These are phyloP conservation scores for Butyriboletus loyo DNA, from an alignment of 768 basidiomycete genomes.

Conservation along the genomic window DNA sequence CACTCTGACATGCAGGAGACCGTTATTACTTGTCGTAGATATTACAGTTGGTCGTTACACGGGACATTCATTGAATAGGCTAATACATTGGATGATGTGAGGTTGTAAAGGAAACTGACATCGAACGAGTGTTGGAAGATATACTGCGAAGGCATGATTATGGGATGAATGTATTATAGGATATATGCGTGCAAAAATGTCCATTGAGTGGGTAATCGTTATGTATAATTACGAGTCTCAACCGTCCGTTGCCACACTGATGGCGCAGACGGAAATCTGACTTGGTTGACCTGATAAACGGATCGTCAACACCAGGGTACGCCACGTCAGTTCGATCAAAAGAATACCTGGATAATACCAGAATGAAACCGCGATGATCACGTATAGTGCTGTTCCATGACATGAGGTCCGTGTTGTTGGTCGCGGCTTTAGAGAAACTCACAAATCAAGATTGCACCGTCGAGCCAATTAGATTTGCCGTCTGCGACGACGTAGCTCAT, in stretches of 20 bases:
- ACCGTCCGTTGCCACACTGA: background rate
- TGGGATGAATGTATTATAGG: background rate
- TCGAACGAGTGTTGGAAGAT: constrained; percentile 8
- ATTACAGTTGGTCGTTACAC: constrained; percentile 7
- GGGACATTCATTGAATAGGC: constrained; percentile 4
- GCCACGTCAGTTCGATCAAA: background rate
- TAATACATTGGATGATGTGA: constrained; percentile 1
- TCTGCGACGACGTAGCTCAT: constrained; percentile 82
- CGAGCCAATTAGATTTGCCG: constrained; percentile 82
- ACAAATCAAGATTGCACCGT: constrained; percentile 74
- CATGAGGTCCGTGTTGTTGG: background rate
- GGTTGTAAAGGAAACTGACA: constrained; percentile 8
- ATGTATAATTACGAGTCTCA: background rate
- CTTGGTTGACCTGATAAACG: constrained; percentile 24
- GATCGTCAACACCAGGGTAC: background rate
- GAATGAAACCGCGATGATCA: constrained; percentile 68
- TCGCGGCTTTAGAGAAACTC: constrained; percentile 21
- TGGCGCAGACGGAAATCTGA: constrained; percentile 14
- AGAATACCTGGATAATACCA: constrained; percentile 52
- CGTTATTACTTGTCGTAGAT: constrained; percentile 37
- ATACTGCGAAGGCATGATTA: constrained; percentile 13
- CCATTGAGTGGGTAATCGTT: constrained; percentile 4
- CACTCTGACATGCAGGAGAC: constrained; percentile 29
- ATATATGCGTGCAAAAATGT: background rate
- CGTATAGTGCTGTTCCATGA: constrained; percentile 50